Evolutionary conservation across 1,139 yeast genomes (phyloP).

Genomic region (Geotrichum cucujoidarum): DNA sequence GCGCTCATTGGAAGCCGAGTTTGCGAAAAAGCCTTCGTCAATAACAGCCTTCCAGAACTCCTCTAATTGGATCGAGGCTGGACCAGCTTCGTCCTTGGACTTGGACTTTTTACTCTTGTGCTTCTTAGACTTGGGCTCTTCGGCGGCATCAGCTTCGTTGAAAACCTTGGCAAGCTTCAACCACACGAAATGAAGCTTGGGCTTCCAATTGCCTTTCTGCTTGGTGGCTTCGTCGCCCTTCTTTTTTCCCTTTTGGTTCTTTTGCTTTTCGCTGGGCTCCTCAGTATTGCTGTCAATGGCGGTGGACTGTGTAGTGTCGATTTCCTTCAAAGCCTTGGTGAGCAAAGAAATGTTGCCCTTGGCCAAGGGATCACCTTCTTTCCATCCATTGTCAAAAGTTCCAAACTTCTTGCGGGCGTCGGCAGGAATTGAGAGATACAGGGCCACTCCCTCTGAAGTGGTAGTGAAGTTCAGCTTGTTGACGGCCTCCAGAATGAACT

Average conservation of each 20-base stretch:
- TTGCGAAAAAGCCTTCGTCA: slow-evolving; percentile 75
- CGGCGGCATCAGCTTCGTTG: slow-evolving; percentile 25
- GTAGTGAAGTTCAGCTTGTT: slow-evolving; percentile 54
- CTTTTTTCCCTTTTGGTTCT: slow-evolving; percentile 21
- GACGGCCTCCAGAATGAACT: slow-evolving; percentile 41
- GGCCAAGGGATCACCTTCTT: slow-evolving; percentile 63
- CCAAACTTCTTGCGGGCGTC: slow-evolving; percentile 35
- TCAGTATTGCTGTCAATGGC: slow-evolving; percentile 35
- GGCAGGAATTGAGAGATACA: slow-evolving; percentile 52
- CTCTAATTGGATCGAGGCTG: slow-evolving; percentile 36
- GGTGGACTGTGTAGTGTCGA: slow-evolving; percentile 37
- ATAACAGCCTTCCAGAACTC: slow-evolving; percentile 80
- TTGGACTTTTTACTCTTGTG: slow-evolving; percentile 31
- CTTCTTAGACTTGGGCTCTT: slow-evolving; percentile 36
- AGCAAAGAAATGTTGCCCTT: slow-evolving; percentile 59
- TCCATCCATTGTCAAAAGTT: slow-evolving; percentile 50
- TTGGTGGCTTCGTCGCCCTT: slow-evolving; percentile 31
- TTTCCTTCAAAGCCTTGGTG: slow-evolving; percentile 63
- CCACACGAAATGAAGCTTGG: slow-evolving; percentile 84
- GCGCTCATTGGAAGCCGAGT: slow-evolving; percentile 75
- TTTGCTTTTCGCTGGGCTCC: slow-evolving; percentile 21
- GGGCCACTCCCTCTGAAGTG: slow-evolving; percentile 76
- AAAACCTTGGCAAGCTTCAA: slow-evolving; percentile 42
- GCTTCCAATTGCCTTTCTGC: slow-evolving; percentile 69
- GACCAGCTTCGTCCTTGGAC: slow-evolving; percentile 22